Evolutionary conservation across 208 protist genomes (phyloP).

Genomic region (Crithidia acanthocephali): DNA sequence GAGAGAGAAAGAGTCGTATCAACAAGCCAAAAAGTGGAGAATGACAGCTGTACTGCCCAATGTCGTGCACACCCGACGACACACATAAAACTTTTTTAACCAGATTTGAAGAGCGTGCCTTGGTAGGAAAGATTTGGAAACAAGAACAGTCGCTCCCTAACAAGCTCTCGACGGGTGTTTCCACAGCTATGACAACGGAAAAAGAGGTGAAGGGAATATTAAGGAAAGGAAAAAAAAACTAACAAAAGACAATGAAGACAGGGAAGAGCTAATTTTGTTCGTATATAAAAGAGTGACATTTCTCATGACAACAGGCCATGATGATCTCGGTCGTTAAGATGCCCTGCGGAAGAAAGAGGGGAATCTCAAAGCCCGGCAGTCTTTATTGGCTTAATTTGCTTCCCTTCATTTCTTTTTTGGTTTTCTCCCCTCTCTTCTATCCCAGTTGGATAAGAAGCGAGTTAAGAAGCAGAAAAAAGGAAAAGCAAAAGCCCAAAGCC

Average conservation of each 20-base stretch:
- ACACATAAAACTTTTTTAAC: neutral
- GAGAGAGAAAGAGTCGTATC: neutral
- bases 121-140: conserved; percentile 1
- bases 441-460: neutral
- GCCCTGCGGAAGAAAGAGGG: neutral
- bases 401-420: neutral
- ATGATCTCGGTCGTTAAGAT: neutral
- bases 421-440: neutral
- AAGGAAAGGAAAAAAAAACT: conserved; percentile 1
- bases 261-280: conserved; percentile 7
- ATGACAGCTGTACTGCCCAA: conserved; percentile 13
- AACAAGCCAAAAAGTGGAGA: neutral
- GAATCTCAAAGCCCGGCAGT: neutral
- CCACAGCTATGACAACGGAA: conserved; percentile 13
- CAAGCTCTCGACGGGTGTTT: conserved; percentile 13
- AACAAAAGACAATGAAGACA: conserved; percentile 1
- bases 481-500: neutral
- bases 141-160: neutral
- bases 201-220: conserved; percentile 16
- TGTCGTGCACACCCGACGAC: neutral
- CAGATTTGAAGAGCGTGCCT: neutral
- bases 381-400: neutral
- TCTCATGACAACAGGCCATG: neutral
- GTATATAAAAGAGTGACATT: neutral
- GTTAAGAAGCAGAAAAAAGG: neutral